Percentiles rank a stretch among this genome's conserved stretches.
Evolutionary conservation across 805 yeast genomes (phyloP).

Genomic region (Candida xyloterini): DNA sequence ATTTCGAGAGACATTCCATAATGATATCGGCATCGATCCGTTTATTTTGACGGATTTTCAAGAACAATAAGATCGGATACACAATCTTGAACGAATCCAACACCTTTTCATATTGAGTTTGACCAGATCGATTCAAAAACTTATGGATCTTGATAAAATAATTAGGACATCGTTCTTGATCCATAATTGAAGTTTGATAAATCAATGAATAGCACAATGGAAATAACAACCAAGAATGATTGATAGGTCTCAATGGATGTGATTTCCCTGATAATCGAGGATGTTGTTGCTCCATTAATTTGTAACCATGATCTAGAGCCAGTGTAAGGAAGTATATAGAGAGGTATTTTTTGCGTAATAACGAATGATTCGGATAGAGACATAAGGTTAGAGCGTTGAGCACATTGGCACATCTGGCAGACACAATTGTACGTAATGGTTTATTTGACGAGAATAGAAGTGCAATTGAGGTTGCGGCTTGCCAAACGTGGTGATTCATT

Average conservation of each 20-base stretch:
- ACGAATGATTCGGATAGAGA: conserved; percentile 15
- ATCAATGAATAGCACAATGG: conserved; percentile 22
- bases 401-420: conserved; percentile 9
- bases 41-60: conserved; percentile 4
- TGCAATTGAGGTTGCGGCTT: conserved; percentile 7
- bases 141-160: conserved; percentile 15
- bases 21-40: conserved; percentile 9
- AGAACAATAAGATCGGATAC: conserved; percentile 14
- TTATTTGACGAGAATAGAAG: conserved; percentile 17
- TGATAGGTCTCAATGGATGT: conserved; percentile 4
- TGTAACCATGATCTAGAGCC: conserved; percentile 19
- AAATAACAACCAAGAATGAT: conserved; percentile 22
- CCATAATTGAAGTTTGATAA: conserved; percentile 11
- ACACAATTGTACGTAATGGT: conserved; percentile 1
- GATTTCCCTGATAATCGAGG: conserved; percentile 8
- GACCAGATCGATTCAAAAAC: background rate
- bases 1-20: conserved; percentile 3
- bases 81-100: conserved; percentile 13
- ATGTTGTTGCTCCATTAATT: conserved; percentile 14
- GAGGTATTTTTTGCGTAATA: conserved; percentile 17
- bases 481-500: background rate
- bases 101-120: conserved; percentile 12
- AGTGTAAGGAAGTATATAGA: conserved; percentile 18
- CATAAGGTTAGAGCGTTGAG: conserved; percentile 12
- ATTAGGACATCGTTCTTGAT: conserved; percentile 17